Conservation (phyloP, 192 early-diverging fungal genomes). For the Chytriomyces sp. region DNA sequence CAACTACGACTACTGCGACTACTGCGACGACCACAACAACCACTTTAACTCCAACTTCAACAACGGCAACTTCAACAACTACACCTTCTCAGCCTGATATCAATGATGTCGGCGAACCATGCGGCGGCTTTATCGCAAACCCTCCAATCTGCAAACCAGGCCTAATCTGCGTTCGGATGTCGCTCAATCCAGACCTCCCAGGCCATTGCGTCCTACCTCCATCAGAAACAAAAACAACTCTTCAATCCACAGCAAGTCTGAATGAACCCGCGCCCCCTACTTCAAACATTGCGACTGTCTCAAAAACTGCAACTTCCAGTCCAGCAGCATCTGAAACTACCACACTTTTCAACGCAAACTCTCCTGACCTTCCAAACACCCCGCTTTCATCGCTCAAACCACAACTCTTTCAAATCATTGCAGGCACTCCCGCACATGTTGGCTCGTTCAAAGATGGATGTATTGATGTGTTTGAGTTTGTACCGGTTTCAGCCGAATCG, state of each 20-base stretch:
- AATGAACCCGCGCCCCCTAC: background rate
- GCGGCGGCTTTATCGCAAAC: slow-evolving; percentile 5
- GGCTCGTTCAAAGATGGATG: background rate
- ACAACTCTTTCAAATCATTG: too few species aligned
- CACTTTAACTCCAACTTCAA: too few species aligned
- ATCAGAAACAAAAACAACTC: too few species aligned
- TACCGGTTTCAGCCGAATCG: background rate
- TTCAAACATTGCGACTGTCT: too few species aligned
- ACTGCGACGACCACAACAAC: too few species aligned
- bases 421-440: too few species aligned
- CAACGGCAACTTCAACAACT: slow-evolving; percentile 18
- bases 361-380: too few species aligned
- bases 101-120: background rate
- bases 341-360: too few species aligned
- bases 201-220: background rate
- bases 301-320: background rate
- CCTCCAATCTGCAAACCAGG: slow-evolving; percentile 5
- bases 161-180: slow-evolving; percentile 13
- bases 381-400: too few species aligned
- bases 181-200: background rate
- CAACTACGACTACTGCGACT: too few species aligned
- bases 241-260: background rate
- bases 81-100: background rate
- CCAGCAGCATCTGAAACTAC: background rate
- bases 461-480: background rate